phyloP scores from a whole-genome alignment of 2,329 filamentous ascomycete species.

The Epichloe uncinata region DNA sequence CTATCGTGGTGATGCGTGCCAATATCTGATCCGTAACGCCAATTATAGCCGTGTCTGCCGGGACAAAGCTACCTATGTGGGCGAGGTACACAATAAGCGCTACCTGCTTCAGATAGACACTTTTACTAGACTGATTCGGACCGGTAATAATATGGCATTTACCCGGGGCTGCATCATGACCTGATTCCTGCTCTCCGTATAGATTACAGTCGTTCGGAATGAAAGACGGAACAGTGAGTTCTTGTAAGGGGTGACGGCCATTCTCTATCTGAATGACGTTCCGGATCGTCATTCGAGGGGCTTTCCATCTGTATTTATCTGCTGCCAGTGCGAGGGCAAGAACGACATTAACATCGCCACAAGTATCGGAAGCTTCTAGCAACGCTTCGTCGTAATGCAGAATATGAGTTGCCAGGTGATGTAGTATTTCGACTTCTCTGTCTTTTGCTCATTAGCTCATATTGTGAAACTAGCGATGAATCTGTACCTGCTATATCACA shows the following conservation, averaged over 20 bases:
- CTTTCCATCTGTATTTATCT: slow-evolving; percentile 54
- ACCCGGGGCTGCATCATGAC: background rate
- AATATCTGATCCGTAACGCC: slow-evolving; percentile 89
- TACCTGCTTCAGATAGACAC: slow-evolving; percentile 85
- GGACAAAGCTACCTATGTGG: slow-evolving; percentile 86
- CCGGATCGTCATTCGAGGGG: slow-evolving; percentile 54
- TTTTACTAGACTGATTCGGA: slow-evolving; percentile 94
- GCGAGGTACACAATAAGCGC: slow-evolving; percentile 86
- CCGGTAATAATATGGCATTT: slow-evolving; percentile 68
- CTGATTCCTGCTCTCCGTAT: slow-evolving; percentile 38
- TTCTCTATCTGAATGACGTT: slow-evolving; percentile 61
- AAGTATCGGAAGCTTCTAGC: slow-evolving; percentile 57
- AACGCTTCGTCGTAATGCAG: slow-evolving; percentile 56
- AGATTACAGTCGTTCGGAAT: slow-evolving; percentile 72
- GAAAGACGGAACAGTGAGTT: slow-evolving; percentile 66
- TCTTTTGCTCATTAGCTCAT: slow-evolving; percentile 35
- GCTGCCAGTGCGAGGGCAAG: slow-evolving; percentile 71
- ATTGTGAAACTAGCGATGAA: background rate
- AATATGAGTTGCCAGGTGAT: slow-evolving; percentile 58
- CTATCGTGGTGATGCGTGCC: slow-evolving; percentile 66
- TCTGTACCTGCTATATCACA: slow-evolving; percentile 62
- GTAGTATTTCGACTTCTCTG: slow-evolving; percentile 77
- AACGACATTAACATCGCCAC: slow-evolving; percentile 77
- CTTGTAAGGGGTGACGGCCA: slow-evolving; percentile 81
- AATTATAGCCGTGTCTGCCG: slow-evolving; percentile 61